Percentiles rank a stretch among this genome's conserved stretches.
These are phyloP conservation scores for Pyricularia grisea DNA, from an alignment of 2,329 filamentous ascomycete species.

Conservation along the genomic window DNA sequence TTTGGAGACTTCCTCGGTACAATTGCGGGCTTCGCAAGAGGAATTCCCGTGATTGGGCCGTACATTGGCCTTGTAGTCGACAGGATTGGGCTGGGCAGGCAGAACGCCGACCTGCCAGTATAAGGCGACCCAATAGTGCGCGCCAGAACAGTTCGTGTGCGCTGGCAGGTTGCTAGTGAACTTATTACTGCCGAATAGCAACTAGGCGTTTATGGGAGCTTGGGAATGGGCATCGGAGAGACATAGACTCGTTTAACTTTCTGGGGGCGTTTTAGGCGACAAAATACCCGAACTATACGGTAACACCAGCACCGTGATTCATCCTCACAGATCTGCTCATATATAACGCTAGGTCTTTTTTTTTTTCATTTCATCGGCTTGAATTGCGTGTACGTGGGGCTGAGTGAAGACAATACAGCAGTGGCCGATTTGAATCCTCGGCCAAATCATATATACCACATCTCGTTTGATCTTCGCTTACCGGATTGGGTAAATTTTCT, in stretches of 20 bases:
- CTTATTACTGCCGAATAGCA: background rate
- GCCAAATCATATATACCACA: background rate
- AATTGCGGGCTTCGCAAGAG: constrained; percentile 78
- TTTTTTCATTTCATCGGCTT: no score
- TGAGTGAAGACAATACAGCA: background rate
- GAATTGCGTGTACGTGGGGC: background rate
- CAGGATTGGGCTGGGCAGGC: constrained; percentile 54
- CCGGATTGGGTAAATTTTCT: background rate
- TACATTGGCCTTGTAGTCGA: constrained; percentile 72
- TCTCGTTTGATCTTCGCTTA: background rate
- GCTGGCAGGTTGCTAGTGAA: background rate
- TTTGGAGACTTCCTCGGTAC: constrained; percentile 97
- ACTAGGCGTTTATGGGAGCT: background rate
- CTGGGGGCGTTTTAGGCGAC: constrained; percentile 7
- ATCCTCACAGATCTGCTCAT: background rate
- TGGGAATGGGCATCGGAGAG: background rate
- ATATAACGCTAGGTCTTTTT: background rate
- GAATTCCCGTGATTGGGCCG: constrained; percentile 75
- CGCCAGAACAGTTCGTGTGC: background rate
- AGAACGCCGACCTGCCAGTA: constrained; percentile 71
- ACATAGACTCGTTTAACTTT: background rate
- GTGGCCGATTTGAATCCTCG: background rate
- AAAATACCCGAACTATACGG: constrained; percentile 5
- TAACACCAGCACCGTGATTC: background rate
- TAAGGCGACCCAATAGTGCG: constrained; percentile 24